Conservation (phyloP, 2,329 filamentous ascomycete genomes). For the Pseudogymnoascus sp. region DNA sequence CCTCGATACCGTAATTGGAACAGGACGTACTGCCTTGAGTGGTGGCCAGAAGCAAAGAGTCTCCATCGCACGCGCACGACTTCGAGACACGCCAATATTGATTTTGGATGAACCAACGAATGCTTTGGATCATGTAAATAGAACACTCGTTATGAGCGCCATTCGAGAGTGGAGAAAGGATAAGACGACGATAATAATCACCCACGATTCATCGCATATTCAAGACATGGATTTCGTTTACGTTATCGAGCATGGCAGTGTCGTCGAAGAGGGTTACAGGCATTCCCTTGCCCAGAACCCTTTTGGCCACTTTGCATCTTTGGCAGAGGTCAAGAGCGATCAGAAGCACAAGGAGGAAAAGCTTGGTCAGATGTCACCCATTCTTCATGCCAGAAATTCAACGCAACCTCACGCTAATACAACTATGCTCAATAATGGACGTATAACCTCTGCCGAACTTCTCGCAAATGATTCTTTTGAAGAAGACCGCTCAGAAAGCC, state of each 20-base stretch:
- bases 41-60: conserved; percentile 80
- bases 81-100: conserved; percentile 71
- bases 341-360: not conserved
- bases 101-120: conserved; percentile 87
- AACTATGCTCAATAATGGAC: not conserved
- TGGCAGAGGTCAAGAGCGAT: not conserved
- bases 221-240: conserved; percentile 66
- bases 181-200: conserved; percentile 89
- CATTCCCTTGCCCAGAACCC: conserved; percentile 41
- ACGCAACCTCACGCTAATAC: not conserved
- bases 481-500: not conserved
- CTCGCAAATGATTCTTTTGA: not conserved
- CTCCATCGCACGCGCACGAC: conserved; percentile 66
- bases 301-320: conserved; percentile 39
- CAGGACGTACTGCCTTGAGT: conserved; percentile 63
- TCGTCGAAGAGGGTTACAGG: conserved; percentile 63
- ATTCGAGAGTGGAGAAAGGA: conserved; percentile 68
- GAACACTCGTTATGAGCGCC: conserved; percentile 60
- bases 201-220: conserved; percentile 79
- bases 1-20: conserved; percentile 62
- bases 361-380: not conserved
- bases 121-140: conserved; percentile 68
- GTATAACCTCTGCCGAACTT: not conserved
- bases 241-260: conserved; percentile 59
- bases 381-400: not conserved